phyloP scores from a whole-genome alignment of 306 rosid genomes.

The Rosa rugosa region DNA sequence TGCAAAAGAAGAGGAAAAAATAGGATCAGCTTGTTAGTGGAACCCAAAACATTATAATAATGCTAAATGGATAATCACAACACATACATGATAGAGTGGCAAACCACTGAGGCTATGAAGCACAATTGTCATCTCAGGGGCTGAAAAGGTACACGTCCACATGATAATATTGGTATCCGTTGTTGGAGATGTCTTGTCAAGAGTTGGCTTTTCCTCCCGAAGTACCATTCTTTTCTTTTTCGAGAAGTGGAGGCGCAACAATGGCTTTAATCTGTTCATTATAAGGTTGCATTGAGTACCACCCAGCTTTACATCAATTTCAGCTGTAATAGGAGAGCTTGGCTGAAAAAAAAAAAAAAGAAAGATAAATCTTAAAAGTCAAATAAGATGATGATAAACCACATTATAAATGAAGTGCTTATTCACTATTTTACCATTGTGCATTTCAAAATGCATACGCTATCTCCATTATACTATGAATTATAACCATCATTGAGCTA shows the following conservation, averaged over 20 bases:
- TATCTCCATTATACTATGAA: neutral
- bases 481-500: neutral
- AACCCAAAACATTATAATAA: conserved; percentile 21
- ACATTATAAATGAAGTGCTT: conserved; percentile 9
- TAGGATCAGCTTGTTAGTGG: neutral
- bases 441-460: neutral
- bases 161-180: conserved; percentile 65
- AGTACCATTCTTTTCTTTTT: conserved; percentile 78
- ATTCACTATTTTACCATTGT: neutral
- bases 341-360: conserved; percentile 46
- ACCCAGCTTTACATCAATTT: conserved; percentile 87
- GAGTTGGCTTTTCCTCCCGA: conserved; percentile 53
- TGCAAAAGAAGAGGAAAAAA: neutral
- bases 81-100: conserved; percentile 88
- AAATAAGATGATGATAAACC: conserved; percentile 21
- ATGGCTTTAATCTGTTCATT: conserved; percentile 81
- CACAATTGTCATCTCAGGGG: conserved; percentile 95
- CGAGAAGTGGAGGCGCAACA: conserved; percentile 62
- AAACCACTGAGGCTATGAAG: conserved; percentile 68
- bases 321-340: conserved; percentile 75
- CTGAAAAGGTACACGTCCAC: conserved; percentile 97
- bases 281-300: conserved; percentile 89
- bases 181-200: conserved; percentile 54
- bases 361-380: conserved; percentile 23
- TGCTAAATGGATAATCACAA: conserved; percentile 12